phyloP scores from a whole-genome alignment of 306 rosid genomes.

The Sechiopsis laciniata region DNA sequence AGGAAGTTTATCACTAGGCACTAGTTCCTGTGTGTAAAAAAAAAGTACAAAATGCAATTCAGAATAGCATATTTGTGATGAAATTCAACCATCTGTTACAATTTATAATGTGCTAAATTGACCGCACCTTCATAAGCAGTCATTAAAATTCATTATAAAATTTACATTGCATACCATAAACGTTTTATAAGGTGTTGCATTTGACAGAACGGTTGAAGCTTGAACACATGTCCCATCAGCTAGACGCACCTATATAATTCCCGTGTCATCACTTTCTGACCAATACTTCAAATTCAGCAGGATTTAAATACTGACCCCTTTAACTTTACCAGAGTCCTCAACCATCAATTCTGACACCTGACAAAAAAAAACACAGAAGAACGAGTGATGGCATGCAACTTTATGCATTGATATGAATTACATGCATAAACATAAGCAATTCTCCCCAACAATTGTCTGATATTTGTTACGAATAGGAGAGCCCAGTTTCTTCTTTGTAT shows the following conservation, averaged over 20 bases:
- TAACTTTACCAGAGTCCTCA: constrained; percentile 52
- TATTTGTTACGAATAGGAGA: neutral
- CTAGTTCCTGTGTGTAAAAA: constrained; percentile 55
- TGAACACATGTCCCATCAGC: constrained; percentile 72
- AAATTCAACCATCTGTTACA: neutral
- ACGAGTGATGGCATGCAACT: constrained; percentile 16
- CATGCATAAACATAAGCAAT: neutral
- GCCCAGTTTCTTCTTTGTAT: neutral
- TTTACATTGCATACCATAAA: constrained; percentile 48
- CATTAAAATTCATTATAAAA: no score
- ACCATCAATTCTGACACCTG: constrained; percentile 72
- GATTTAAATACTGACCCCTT: constrained; percentile 67
- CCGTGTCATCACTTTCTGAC: constrained; percentile 26
- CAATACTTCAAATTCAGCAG: constrained; percentile 34
- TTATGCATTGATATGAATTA: neutral
- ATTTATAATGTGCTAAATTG: neutral
- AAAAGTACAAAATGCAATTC: neutral
- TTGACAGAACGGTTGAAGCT: constrained; percentile 75
- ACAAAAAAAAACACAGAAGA: constrained; percentile 5
- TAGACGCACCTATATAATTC: constrained; percentile 50
- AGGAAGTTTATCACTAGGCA: constrained; percentile 61
- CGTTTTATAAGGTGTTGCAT: constrained; percentile 85
- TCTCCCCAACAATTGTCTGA: neutral
- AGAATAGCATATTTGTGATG: neutral
- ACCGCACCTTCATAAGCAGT: no score